Evolutionary conservation across 179 eudicot genomes (phyloP).

Genomic region (Silene coronaria): DNA sequence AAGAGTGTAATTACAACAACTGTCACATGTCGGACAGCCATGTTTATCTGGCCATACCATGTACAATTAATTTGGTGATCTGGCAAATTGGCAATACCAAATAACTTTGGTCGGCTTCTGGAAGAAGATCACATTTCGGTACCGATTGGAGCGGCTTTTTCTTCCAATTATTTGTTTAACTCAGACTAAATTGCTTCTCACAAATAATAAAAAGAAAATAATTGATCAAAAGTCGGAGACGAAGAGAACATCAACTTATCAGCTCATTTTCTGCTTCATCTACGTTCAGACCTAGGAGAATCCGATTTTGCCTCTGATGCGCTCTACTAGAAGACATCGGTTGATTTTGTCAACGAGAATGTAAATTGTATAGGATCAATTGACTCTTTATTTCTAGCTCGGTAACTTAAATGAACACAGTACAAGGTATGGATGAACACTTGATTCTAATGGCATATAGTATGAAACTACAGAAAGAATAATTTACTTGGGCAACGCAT

Average conservation of each 20-base stretch:
- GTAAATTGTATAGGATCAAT: neutral
- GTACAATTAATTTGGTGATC: no score
- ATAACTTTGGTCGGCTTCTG: no score
- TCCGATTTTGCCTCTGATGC: neutral
- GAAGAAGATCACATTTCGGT: no score
- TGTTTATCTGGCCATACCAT: constrained; percentile 17
- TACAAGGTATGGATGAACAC: constrained; percentile 1
- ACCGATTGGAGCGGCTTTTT: no score
- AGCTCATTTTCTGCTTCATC: no score
- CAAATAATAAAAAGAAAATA: no score
- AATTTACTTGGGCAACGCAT: constrained; percentile 5
- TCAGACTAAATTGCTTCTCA: no score
- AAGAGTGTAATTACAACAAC: constrained; percentile 5
- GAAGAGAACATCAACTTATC: no score
- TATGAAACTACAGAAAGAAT: constrained; percentile 16
- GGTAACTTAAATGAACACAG: neutral
- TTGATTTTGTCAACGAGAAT: neutral
- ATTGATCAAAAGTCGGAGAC: no score
- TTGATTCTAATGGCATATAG: neutral
- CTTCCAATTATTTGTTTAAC: no score
- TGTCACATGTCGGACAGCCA: constrained; percentile 25
- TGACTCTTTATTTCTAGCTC: neutral
- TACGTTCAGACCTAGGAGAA: no score
- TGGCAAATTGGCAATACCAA: no score
- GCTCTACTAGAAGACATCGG: neutral